These are phyloP conservation scores for Periglandula ipomoeae DNA, from an alignment of 2,329 filamentous ascomycete genomes.

Conservation along the genomic window DNA sequence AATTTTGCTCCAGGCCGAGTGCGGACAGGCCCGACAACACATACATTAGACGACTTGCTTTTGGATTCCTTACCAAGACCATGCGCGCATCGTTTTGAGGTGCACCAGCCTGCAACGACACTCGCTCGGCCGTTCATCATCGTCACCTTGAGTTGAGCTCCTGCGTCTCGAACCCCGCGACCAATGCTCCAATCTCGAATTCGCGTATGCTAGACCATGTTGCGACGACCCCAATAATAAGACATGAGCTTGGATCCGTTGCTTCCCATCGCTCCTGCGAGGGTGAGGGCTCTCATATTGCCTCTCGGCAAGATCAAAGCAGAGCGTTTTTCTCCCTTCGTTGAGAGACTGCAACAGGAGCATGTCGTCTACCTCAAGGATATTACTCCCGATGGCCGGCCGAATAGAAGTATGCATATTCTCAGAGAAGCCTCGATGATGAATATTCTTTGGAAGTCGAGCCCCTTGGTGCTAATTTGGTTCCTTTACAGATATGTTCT, in stretches of 20 bases:
- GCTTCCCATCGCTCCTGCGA: slow-evolving; percentile 83
- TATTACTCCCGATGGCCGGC: slow-evolving; percentile 73
- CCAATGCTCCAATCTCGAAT: background rate
- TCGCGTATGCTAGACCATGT: slow-evolving; percentile 18
- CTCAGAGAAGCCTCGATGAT: background rate
- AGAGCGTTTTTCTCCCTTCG: slow-evolving; percentile 69
- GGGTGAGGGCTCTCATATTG: slow-evolving; percentile 78
- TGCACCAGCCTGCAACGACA: background rate
- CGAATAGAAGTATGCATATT: slow-evolving; percentile 63
- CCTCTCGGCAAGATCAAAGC: slow-evolving; percentile 81
- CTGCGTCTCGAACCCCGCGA: background rate
- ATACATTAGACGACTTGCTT: background rate
- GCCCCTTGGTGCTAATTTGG: slow-evolving; percentile 12
- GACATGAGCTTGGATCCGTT: slow-evolving; percentile 80
- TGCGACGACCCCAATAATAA: slow-evolving; percentile 36
- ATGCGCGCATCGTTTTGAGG: background rate
- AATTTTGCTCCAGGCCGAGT: too few relatives aligned
- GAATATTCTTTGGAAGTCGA: background rate
- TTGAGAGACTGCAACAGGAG: slow-evolving; percentile 67
- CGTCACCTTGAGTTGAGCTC: background rate
- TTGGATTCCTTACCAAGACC: background rate
- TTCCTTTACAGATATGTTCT: slow-evolving; percentile 71
- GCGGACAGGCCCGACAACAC: background rate
- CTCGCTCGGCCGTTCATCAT: background rate
- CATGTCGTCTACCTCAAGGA: slow-evolving; percentile 78